phyloP scores from a whole-genome alignment of 768 basidiomycete species.

The Cyclocybe cylindracea region DNA sequence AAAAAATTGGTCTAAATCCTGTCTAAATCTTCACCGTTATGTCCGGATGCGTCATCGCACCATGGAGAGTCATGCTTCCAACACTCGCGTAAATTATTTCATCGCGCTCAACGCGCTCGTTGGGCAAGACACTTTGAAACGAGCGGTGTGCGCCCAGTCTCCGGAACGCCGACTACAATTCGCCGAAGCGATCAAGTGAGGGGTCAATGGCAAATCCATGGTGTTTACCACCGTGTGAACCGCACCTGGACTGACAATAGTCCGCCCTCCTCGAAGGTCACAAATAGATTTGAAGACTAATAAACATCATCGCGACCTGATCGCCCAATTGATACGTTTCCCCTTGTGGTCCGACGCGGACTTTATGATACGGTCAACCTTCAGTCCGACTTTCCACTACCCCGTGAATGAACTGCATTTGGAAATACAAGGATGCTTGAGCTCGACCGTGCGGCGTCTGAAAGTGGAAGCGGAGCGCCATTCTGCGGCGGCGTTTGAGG shows the following conservation, averaged over 20 bases:
- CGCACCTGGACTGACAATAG: conserved; percentile 11
- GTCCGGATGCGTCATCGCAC: no score
- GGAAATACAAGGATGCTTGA: no score
- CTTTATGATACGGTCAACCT: background rate
- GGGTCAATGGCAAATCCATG: no score
- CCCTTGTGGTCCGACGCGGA: conserved; percentile 9
- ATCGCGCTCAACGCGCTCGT: no score
- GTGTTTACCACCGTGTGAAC: conserved; percentile 7
- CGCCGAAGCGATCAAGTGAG: background rate
- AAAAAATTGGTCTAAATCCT: no score
- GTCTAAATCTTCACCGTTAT: no score
- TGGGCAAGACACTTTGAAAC: no score
- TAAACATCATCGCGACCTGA: conserved; percentile 25
- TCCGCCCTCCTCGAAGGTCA: conserved; percentile 19
- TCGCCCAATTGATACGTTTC: conserved; percentile 16
- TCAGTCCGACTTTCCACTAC: background rate
- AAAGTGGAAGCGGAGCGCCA: conserved; percentile 7
- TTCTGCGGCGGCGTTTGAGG: conserved; percentile 12
- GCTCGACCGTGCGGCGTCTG: no score
- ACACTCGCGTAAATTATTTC: no score
- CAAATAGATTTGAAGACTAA: conserved; percentile 10
- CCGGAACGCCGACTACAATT: background rate
- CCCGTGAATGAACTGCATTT: background rate
- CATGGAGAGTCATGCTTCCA: no score
- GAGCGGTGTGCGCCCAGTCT: conserved; percentile 1